These are phyloP conservation scores for Saccharomycopsis sp. DNA, from an alignment of 805 yeast species.

Conservation along the genomic window DNA sequence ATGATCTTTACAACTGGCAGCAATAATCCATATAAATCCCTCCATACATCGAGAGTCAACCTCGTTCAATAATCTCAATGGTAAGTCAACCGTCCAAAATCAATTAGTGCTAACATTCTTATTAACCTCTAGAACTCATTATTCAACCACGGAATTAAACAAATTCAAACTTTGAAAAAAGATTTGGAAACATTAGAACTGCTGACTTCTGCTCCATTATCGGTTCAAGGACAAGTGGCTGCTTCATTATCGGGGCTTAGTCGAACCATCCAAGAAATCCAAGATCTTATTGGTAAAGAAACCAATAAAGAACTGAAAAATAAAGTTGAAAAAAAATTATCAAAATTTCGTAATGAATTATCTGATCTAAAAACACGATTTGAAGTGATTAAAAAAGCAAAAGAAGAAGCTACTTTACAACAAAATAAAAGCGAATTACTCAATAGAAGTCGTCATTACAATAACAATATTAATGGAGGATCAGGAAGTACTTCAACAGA, in stretches of 20 bases:
- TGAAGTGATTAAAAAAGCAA: slow-evolving; percentile 26
- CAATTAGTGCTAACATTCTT: no score
- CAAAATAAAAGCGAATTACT: slow-evolving; percentile 34
- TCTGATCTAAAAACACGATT: slow-evolving; percentile 25
- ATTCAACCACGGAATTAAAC: slow-evolving; percentile 84
- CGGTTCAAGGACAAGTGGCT: slow-evolving; percentile 54
- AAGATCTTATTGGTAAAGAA: slow-evolving; percentile 48
- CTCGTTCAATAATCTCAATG: no score
- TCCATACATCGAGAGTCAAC: no score
- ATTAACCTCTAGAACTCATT: slow-evolving; percentile 62
- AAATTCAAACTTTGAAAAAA: slow-evolving; percentile 58
- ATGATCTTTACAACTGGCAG: no score
- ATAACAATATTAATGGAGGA: not conserved
- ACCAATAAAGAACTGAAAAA: slow-evolving; percentile 39
- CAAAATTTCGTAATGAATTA: slow-evolving; percentile 37
- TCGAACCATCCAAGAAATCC: slow-evolving; percentile 66
- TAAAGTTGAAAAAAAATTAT: slow-evolving; percentile 52
- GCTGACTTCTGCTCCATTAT: slow-evolving; percentile 58
- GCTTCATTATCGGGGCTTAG: slow-evolving; percentile 67
- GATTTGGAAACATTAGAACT: slow-evolving; percentile 61
- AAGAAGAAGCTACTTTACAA: slow-evolving; percentile 29
- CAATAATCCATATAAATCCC: no score
- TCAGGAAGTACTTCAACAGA: slow-evolving; percentile 23
- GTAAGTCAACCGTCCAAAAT: no score
- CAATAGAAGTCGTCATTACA: slow-evolving; percentile 27